Evolutionary conservation across 202 grass and related monocot genomes (phyloP).

Genomic region (Elaeis oleifera): DNA sequence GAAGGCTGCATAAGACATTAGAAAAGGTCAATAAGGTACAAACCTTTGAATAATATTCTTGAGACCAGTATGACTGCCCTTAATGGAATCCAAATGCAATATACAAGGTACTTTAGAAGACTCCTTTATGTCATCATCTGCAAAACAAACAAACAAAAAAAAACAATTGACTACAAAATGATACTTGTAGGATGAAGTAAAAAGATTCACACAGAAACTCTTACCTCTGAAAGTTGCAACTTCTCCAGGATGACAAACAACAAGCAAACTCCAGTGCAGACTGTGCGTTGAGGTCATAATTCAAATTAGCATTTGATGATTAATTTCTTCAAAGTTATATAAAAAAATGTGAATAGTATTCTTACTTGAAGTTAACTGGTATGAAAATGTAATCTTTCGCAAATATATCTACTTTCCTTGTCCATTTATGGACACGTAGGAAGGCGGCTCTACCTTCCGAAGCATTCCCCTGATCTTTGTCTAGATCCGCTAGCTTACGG

Average conservation of each 20-base stretch:
- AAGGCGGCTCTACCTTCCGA: constrained; percentile 84
- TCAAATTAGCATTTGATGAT: no score
- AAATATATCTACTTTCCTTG: constrained; percentile 90
- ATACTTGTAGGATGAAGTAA: constrained; percentile 7
- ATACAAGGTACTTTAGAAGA: constrained; percentile 71
- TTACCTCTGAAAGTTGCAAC: constrained; percentile 44
- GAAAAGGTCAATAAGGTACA: not conserved
- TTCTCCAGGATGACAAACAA: constrained; percentile 95
- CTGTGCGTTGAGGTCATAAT: constrained; percentile 27
- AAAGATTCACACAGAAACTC: constrained; percentile 19
- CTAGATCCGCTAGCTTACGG: constrained; percentile 93
- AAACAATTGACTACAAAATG: constrained; percentile 16
- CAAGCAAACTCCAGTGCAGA: constrained; percentile 95
- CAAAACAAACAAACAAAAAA: constrained; percentile 10
- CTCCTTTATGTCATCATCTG: constrained; percentile 38
- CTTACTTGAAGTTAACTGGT: constrained; percentile 97
- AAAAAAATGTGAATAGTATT: not conserved
- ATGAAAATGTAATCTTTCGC: constrained; percentile 96
- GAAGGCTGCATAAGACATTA: not conserved
- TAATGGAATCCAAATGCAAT: constrained; percentile 97
- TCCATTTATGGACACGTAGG: constrained; percentile 92
- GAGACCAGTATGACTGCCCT: constrained; percentile 83
- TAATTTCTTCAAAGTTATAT: no score
- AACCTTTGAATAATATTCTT: constrained; percentile 97
- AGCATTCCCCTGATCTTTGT: constrained; percentile 81